Conservation (phyloP, 352 stramenopile genomes). For the Phytophthora rubi region DNA sequence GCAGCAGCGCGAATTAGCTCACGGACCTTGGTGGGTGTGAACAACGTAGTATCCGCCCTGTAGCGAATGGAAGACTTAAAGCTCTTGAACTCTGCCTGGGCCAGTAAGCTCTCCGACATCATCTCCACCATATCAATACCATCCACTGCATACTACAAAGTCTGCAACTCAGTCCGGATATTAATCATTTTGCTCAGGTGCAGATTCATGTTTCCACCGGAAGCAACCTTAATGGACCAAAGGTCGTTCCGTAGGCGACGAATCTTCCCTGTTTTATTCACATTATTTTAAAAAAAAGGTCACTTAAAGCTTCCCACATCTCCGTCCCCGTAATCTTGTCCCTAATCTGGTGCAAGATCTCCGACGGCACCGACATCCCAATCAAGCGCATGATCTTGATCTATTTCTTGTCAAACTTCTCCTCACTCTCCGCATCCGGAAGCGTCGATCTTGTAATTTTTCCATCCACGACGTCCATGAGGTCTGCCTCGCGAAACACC, state of each 20-base stretch:
- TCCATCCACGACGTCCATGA: neutral
- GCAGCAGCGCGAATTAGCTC: neutral
- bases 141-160: neutral
- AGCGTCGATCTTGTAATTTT: neutral
- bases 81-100: neutral
- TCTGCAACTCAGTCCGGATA: neutral
- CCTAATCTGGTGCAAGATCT: conserved; percentile 1
- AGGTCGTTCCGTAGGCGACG: conserved; percentile 3
- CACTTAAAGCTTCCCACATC: neutral
- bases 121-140: neutral
- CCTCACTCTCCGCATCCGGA: neutral
- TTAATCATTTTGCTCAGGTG: neutral
- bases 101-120: neutral
- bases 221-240: conserved; percentile 1
- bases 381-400: neutral
- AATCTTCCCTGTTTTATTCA: conserved; percentile 12
- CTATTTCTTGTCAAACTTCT: neutral
- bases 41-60: neutral
- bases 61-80: neutral
- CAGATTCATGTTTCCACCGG: neutral
- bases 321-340: neutral
- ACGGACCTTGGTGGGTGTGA: neutral
- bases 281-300: conserved; percentile 2
- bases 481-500: neutral
- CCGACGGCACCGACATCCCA: neutral